Percentiles rank a stretch among this genome's conserved stretches.
Conservation (phyloP, 2,329 filamentous ascomycete species). For the Pseudocercospora macadamiae region DNA sequence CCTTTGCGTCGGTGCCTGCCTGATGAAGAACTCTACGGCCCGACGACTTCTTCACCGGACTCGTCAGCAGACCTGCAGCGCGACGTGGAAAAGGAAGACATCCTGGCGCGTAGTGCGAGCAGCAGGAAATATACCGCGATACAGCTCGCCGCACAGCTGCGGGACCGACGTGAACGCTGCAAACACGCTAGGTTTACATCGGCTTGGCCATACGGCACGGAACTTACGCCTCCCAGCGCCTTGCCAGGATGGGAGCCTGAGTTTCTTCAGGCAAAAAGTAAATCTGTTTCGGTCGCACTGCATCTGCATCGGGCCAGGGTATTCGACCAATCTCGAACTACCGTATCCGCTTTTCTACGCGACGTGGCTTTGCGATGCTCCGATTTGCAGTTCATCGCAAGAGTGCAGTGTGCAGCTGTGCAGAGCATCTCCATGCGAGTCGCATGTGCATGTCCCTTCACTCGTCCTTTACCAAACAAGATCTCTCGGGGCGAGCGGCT, state of each 20-base stretch:
- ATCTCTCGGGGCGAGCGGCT: neutral
- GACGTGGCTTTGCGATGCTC: neutral
- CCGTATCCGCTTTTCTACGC: neutral
- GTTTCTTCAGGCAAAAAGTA: neutral
- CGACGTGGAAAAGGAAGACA: neutral
- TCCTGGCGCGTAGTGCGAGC: neutral
- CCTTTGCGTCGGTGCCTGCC: neutral
- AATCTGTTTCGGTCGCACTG: neutral
- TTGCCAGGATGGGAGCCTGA: neutral
- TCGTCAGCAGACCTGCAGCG: neutral
- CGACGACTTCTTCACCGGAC: neutral
- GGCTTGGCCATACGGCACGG: slow-evolving; percentile 9
- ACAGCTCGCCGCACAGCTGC: slow-evolving; percentile 5
- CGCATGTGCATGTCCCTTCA: too few relatives aligned
- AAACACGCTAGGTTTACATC: slow-evolving; percentile 3
- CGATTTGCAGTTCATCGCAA: neutral
- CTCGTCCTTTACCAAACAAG: neutral
- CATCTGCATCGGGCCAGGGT: neutral
- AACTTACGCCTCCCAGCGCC: neutral
- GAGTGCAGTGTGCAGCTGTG: neutral
- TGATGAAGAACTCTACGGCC: neutral
- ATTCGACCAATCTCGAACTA: neutral
- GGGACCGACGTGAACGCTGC: slow-evolving; percentile 11
- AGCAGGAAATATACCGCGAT: slow-evolving; percentile 12
- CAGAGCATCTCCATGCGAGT: neutral